Evolutionary conservation across 345 rosid genomes (phyloP).

Genomic region (Hibiscus trionum): DNA sequence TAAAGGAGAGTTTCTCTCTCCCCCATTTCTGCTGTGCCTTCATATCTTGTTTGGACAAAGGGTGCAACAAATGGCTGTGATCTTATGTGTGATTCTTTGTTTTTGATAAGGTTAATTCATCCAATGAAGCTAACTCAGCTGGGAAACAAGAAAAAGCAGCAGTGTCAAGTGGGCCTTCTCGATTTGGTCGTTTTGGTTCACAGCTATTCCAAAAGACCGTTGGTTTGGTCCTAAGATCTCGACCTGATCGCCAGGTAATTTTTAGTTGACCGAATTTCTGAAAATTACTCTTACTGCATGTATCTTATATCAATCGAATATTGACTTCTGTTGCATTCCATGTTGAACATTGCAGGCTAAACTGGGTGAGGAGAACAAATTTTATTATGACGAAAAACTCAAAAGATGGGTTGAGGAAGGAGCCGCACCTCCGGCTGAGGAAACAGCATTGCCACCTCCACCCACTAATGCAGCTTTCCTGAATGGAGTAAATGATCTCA

Average conservation of each 20-base stretch:
- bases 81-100: conserved; percentile 1
- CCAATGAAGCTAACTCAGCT: conserved; percentile 22
- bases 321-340: not conserved
- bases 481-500: conserved; percentile 29
- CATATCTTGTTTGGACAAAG: too few relatives aligned
- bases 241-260: conserved; percentile 33
- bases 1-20: not conserved
- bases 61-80: not conserved
- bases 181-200: conserved; percentile 42
- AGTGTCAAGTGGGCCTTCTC: conserved; percentile 30
- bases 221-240: conserved; percentile 40
- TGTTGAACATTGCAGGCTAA: conserved; percentile 35
- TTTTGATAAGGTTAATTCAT: conserved; percentile 30
- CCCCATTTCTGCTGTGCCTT: too few relatives aligned
- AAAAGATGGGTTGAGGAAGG: conserved; percentile 65
- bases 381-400: conserved; percentile 51
- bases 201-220: conserved; percentile 48
- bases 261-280: not conserved
- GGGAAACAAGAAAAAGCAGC: conserved; percentile 27
- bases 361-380: conserved; percentile 46
- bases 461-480: conserved; percentile 35
- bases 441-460: conserved; percentile 41
- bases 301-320: not conserved
- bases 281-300: not conserved
- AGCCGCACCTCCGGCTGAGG: conserved; percentile 40